phyloP scores from a whole-genome alignment of 148 eudicot genomes.

The Diospyros kaki region DNA sequence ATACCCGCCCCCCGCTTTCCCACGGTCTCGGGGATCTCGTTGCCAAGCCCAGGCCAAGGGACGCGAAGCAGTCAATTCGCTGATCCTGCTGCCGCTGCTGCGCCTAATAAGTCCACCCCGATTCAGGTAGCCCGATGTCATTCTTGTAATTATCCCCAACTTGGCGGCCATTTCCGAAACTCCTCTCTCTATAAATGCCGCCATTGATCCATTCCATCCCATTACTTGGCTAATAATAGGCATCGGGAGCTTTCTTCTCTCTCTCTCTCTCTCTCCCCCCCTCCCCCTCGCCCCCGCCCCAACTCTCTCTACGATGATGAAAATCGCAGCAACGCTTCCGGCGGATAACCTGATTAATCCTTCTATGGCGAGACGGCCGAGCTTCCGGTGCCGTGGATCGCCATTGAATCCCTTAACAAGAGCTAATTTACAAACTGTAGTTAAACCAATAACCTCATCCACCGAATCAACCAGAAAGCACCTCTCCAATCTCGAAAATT shows the following conservation, averaged over 20 bases:
- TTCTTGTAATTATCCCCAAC: not conserved
- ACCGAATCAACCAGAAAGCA: slow-evolving; percentile 34
- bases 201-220: not conserved
- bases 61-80: too few relatives aligned
- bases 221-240: slow-evolving; percentile 11
- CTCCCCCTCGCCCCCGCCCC: not conserved
- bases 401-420: slow-evolving; percentile 31
- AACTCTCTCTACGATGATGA: slow-evolving; percentile 22
- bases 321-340: slow-evolving; percentile 36
- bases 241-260: not conserved
- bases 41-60: too few relatives aligned
- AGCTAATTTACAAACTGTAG: not conserved
- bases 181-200: slow-evolving; percentile 7
- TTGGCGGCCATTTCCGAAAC: not conserved
- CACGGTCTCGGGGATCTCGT: too few relatives aligned
- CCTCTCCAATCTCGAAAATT: slow-evolving; percentile 61
- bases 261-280: not conserved
- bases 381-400: slow-evolving; percentile 33
- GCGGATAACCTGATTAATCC: slow-evolving; percentile 25
- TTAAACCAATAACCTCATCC: slow-evolving; percentile 10
- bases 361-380: slow-evolving; percentile 28
- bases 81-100: too few relatives aligned
- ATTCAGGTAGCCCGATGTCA: too few relatives aligned
- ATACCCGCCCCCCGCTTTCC: too few relatives aligned
- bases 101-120: not conserved